Evolutionary conservation across 1,139 yeast species (phyloP), one percentile per base, ranked within the genome.

Genomic region (Taphrina betulina): DNA sequence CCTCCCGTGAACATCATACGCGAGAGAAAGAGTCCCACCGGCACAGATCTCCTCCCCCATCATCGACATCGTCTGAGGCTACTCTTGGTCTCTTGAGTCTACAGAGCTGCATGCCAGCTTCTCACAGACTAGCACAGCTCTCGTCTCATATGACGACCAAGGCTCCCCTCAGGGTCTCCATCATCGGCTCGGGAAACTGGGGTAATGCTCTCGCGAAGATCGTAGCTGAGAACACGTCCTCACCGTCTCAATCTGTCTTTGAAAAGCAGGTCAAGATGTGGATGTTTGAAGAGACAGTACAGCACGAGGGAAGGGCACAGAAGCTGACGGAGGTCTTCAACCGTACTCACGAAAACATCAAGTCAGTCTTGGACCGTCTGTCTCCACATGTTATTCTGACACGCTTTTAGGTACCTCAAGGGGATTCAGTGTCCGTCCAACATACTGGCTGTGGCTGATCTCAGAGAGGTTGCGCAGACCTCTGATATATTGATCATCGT

Each of bases 121-220:
- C 40, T n/a, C 44, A 16, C 8, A 31, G 54, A 16, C 46, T 50
- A 4, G 24, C 44, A 10, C 54, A 50, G 22, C 22, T 50, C 3
- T 33, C 54, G 2, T 10, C 45, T 33, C 54, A 50, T 42, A 31
- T 35, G 31, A 8, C 24, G 8, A 23, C 46, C 10, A 59, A 51
- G 3, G 46, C 44, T 5, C 54, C 54, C 12, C 54, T 50, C 5
- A 57, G 60, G 24, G 71, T 73, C 28, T 66, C 72, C 45, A 69
- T 74, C 37, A 67, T 73, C 50, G 77, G 77, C 23, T 72, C 76
- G 34, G 77, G 77, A 41, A 73, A 73, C 64, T 73, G 70, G 96
- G 97, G 97, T 59, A 87, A 96, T 35, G 90, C 96, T 4, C 89
- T 90, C 57, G 96, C 96, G 62, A 90, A 90, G 73, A 83, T 90